Conservation (phyloP, 805 yeast species). For the Pichia eremophila region DNA sequence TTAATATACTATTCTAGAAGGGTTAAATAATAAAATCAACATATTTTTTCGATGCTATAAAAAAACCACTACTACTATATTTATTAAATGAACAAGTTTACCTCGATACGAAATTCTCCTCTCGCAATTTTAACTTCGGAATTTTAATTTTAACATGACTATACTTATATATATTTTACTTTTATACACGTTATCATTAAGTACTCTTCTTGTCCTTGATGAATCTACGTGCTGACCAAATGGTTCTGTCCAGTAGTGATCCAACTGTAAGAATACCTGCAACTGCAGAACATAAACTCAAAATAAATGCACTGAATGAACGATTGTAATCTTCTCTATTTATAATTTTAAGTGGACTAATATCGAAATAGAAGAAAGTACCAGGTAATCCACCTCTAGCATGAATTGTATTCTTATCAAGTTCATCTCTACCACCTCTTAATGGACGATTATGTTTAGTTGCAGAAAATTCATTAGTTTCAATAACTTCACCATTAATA, state of each 20-base stretch:
- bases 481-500: conserved; percentile 42
- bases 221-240: conserved; percentile 81
- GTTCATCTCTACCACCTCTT: conserved; percentile 79
- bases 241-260: conserved; percentile 75
- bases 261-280: conserved; percentile 95
- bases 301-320: conserved; percentile 73
- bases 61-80: too few relatives aligned
- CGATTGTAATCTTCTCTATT: conserved; percentile 67
- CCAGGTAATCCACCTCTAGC: conserved; percentile 89
- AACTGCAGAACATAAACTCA: conserved; percentile 77
- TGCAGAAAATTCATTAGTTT: conserved; percentile 85
- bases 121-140: too few relatives aligned
- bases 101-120: too few relatives aligned
- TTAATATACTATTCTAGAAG: too few relatives aligned
- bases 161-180: too few relatives aligned
- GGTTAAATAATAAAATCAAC: too few relatives aligned
- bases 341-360: conserved; percentile 86
- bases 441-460: conserved; percentile 84
- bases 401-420: conserved; percentile 79
- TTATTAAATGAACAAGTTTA: too few relatives aligned
- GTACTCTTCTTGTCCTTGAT: conserved; percentile 56
- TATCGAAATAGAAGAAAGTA: conserved; percentile 77
- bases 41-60: too few relatives aligned
- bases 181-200: neutral
- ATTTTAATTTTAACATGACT: too few relatives aligned